Percentiles rank a stretch among this genome's conserved stretches.
These are phyloP conservation scores for Chondrus crispus DNA, from an alignment of 23 red algal genomes.

Conservation along the genomic window DNA sequence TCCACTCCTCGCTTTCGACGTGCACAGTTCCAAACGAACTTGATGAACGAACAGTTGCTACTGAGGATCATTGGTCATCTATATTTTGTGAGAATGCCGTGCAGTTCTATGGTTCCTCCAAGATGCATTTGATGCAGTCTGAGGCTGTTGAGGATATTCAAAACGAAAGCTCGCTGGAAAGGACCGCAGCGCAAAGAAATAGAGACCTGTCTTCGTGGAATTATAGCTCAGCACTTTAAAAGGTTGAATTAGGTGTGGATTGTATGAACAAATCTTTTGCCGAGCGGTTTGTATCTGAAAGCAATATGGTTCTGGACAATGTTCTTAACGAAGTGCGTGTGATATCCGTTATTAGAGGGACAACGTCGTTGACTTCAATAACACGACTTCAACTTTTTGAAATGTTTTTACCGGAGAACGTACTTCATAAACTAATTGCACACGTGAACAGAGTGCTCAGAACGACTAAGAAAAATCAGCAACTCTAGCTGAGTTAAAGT, in stretches of 20 bases:
- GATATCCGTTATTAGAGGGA: not conserved
- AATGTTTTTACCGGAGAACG: not conserved
- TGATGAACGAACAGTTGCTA: not conserved
- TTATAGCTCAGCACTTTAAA: not conserved
- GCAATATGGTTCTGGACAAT: not conserved
- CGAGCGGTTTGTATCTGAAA: not conserved
- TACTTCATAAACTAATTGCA: not conserved
- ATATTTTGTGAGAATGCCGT: slow-evolving; percentile 2
- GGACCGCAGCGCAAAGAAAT: not conserved
- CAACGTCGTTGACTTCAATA: not conserved
- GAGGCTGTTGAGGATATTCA: too few relatives aligned
- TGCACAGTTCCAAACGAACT: too few relatives aligned
- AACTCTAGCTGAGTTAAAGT: too few relatives aligned
- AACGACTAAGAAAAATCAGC: not conserved
- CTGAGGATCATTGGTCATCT: slow-evolving; percentile 18
- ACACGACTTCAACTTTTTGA: not conserved
- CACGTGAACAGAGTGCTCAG: not conserved
- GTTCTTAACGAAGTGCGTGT: slow-evolving; percentile 11
- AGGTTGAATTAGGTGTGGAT: not conserved
- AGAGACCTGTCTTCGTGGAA: slow-evolving; percentile 7
- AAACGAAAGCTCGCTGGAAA: too few relatives aligned
- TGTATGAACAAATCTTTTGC: not conserved
- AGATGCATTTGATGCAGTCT: too few relatives aligned
- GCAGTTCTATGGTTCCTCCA: too few relatives aligned
- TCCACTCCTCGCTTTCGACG: too few relatives aligned